Evolutionary conservation across 148 eudicot species (phyloP).

Genomic region (Fagopyrum esculentum): DNA sequence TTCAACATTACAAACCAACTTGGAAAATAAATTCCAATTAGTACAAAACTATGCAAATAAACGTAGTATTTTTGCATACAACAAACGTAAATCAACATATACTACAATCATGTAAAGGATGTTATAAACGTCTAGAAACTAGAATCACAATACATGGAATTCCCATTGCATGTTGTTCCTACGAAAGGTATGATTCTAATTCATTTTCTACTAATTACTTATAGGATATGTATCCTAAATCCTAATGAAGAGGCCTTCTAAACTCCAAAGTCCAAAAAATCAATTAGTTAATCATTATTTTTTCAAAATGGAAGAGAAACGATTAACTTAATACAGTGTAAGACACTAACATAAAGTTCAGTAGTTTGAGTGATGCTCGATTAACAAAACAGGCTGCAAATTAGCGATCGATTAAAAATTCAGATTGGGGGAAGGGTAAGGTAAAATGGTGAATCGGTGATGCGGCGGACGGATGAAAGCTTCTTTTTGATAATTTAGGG

Average conservation of each 20-base stretch:
- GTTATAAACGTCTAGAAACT: not conserved
- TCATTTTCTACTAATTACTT: not conserved
- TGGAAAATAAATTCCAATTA: too few species aligned
- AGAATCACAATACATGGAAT: not conserved
- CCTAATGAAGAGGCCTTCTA: not conserved
- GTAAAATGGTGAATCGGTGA: too few species aligned
- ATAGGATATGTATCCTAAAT: not conserved
- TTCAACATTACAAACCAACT: too few species aligned
- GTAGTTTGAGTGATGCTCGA: not conserved
- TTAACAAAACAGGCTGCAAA: not conserved
- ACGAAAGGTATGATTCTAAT: not conserved
- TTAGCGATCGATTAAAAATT: too few species aligned
- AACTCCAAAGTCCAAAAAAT: not conserved
- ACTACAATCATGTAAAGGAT: not conserved
- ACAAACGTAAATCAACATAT: too few species aligned
- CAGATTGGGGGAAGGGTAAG: too few species aligned
- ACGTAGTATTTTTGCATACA: too few species aligned
- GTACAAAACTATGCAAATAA: too few species aligned
- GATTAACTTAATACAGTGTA: not conserved
- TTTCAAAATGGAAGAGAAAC: not conserved
- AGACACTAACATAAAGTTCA: not conserved
- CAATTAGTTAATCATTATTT: not conserved
- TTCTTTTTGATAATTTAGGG: too few species aligned
- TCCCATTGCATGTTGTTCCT: not conserved
- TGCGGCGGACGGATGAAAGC: too few species aligned